Percentiles rank a stretch among this genome's conserved stretches.
phyloP scores from a whole-genome alignment of 2,329 filamentous ascomycete species.

The Purpureocillium lavendulum region DNA sequence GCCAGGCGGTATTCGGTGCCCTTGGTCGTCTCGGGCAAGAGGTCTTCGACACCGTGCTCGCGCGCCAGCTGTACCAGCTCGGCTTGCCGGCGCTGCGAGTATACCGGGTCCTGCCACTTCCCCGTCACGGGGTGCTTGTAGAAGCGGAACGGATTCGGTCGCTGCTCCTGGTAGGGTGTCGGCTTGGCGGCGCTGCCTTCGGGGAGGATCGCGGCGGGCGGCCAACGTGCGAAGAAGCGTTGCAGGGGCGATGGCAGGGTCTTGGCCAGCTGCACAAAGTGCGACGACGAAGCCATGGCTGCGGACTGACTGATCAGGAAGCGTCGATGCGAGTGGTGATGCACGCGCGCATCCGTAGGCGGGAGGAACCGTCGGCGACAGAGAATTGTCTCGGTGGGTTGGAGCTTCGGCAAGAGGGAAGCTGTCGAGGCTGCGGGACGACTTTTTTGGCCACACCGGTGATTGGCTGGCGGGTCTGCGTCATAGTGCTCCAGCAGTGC shows the following conservation, averaged over 20 bases:
- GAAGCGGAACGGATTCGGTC: slow-evolving; percentile 73
- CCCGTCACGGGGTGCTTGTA: slow-evolving; percentile 72
- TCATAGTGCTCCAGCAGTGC: too few species aligned
- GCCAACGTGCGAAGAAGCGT: slow-evolving; percentile 85
- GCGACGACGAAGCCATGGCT: slow-evolving; percentile 26
- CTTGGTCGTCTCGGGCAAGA: slow-evolving; percentile 72
- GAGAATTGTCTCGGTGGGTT: background rate
- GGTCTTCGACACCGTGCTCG: slow-evolving; percentile 69
- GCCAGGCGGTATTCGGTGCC: slow-evolving; percentile 62
- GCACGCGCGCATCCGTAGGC: slow-evolving; percentile 2
- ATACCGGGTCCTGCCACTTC: slow-evolving; percentile 75
- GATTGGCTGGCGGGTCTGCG: background rate
- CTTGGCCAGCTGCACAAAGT: slow-evolving; percentile 53
- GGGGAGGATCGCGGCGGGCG: slow-evolving; percentile 56
- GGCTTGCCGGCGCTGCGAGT: slow-evolving; percentile 79
- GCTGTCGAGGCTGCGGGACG: slow-evolving; percentile 8
- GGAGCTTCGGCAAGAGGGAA: too few species aligned
- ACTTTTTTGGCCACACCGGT: slow-evolving; percentile 4
- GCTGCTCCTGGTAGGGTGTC: slow-evolving; percentile 45
- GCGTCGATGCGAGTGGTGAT: slow-evolving; percentile 9
- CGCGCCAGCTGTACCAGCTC: slow-evolving; percentile 81
- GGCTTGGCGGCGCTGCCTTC: slow-evolving; percentile 21
- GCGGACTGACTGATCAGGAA: background rate
- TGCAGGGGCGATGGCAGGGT: slow-evolving; percentile 69
- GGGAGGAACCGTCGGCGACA: slow-evolving; percentile 1